Conservation (phyloP, 352 stramenopile genomes). For the Phytophthora colocasiae region DNA sequence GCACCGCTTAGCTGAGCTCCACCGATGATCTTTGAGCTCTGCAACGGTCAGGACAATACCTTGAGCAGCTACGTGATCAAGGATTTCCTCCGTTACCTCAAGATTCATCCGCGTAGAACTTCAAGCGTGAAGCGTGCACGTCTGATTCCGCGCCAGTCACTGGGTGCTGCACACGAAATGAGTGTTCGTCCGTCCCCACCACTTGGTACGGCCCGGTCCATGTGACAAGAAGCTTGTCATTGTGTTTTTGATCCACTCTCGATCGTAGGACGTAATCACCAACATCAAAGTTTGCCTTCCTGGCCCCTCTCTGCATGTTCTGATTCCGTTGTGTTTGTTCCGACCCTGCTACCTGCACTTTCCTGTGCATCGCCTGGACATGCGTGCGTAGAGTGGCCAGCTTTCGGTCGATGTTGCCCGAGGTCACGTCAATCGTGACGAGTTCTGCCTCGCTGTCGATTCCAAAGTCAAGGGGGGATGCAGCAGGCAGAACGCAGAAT, state of each 20-base stretch:
- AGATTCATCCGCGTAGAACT: constrained; percentile 38
- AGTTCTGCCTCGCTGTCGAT: not conserved
- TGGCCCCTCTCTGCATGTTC: constrained; percentile 11
- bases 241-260: constrained; percentile 34
- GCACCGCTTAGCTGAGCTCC: not conserved
- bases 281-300: constrained; percentile 26
- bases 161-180: constrained; percentile 26
- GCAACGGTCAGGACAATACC: constrained; percentile 28
- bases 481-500: constrained; percentile 22
- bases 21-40: constrained; percentile 20
- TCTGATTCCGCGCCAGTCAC: constrained; percentile 28
- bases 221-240: constrained; percentile 36
- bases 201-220: constrained; percentile 42
- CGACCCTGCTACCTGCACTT: not conserved
- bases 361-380: constrained; percentile 26
- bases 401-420: not conserved
- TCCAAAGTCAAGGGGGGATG: not conserved
- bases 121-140: constrained; percentile 38
- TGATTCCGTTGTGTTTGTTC: constrained; percentile 20
- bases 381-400: not conserved
- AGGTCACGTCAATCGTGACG: too few relatives aligned
- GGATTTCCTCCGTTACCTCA: constrained; percentile 38
- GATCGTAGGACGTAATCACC: constrained; percentile 43
- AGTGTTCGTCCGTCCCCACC: constrained; percentile 22
- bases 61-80: constrained; percentile 33